Conservation (phyloP, 164 flowering plant genomes). For the Euptelea pleiosperma region DNA sequence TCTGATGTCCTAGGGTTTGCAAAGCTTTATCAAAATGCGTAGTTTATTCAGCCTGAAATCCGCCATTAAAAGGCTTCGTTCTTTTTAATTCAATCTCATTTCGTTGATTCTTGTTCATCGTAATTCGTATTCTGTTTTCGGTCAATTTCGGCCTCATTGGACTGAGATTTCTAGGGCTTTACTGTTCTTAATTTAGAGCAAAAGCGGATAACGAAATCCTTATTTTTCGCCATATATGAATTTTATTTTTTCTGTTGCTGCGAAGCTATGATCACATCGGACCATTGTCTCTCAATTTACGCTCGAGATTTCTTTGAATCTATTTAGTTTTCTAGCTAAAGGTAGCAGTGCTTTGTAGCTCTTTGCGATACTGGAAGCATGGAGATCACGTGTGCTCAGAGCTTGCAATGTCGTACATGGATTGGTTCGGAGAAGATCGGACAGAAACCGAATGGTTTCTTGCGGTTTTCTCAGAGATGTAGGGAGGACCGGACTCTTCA, state of each 20-base stretch:
- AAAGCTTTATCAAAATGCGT: background rate
- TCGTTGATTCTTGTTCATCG: no score
- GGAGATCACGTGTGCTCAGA: constrained; percentile 35
- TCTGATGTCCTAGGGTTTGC: background rate
- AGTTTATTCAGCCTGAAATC: background rate
- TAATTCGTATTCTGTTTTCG: no score
- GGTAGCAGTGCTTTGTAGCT: background rate
- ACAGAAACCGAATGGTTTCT: constrained; percentile 26
- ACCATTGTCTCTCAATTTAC: background rate
- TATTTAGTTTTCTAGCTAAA: background rate
- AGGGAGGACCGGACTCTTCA: constrained; percentile 16
- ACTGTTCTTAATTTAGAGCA: no score
- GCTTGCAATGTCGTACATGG: constrained; percentile 30
- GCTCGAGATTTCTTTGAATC: background rate
- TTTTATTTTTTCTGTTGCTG: background rate
- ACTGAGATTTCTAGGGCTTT: no score
- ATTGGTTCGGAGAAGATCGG: constrained; percentile 21
- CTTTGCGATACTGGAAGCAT: constrained; percentile 16
- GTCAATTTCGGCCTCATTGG: no score
- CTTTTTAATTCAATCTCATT: background rate
- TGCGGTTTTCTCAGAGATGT: constrained; percentile 19
- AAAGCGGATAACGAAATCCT: no score
- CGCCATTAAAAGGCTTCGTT: no score
- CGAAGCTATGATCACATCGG: background rate
- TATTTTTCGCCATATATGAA: no score